Conservation (phyloP, 768 basidiomycete genomes). For the Clitopilus passeckerianus region DNA sequence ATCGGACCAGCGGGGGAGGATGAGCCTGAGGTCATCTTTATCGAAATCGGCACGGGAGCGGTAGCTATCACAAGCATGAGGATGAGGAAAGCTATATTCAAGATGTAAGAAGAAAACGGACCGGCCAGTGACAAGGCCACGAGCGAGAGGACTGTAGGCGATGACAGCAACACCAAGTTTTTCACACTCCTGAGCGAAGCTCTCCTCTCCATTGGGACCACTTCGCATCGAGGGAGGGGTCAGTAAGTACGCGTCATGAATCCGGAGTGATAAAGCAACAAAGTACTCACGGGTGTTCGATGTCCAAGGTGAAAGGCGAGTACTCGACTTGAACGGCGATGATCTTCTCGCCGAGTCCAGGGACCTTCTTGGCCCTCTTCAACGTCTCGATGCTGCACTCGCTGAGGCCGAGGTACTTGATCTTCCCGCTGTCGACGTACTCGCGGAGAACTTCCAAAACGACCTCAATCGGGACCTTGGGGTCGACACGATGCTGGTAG, state of each 20-base stretch:
- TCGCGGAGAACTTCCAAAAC: constrained; percentile 4
- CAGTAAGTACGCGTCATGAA: background rate
- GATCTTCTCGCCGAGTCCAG: constrained; percentile 26
- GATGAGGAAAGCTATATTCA: background rate
- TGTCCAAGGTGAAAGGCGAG: constrained; percentile 36
- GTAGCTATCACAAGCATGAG: constrained; percentile 7
- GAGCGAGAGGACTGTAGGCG: constrained; percentile 44
- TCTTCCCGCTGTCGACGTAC: constrained; percentile 10
- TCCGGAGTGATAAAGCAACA: background rate
- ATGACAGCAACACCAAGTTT: constrained; percentile 42
- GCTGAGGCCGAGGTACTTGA: constrained; percentile 48
- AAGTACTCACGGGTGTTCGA: constrained; percentile 24
- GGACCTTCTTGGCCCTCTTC: constrained; percentile 42
- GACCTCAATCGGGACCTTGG: constrained; percentile 41
- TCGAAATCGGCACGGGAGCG: constrained; percentile 37
- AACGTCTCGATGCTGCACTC: constrained; percentile 39
- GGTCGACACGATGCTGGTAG: constrained; percentile 29
- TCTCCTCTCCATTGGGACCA: constrained; percentile 11
- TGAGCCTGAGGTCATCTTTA: constrained; percentile 27
- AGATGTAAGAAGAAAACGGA: constrained; percentile 8
- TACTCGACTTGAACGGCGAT: constrained; percentile 41
- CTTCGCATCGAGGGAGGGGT: background rate
- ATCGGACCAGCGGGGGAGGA: constrained; percentile 25
- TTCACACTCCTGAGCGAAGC: constrained; percentile 29
- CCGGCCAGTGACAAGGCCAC: constrained; percentile 44